Conservation (phyloP, 192 early-diverging fungal genomes). For the Dissophora ornata region DNA sequence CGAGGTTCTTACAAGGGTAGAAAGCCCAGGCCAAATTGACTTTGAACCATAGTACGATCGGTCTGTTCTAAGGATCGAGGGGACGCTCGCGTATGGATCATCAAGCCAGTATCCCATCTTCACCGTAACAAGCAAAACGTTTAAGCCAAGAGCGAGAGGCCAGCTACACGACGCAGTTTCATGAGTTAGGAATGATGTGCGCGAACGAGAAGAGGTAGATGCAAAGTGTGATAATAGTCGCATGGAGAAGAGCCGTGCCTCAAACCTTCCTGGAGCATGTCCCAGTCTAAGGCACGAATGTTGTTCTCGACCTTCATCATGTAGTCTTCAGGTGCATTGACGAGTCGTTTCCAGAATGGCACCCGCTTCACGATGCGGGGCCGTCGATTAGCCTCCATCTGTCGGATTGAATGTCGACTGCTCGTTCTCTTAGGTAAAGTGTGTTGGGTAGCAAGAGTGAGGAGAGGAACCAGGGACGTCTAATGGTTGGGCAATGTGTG, state of each 20-base stretch:
- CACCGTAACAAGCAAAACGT: conserved; percentile 27
- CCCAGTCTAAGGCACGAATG: conserved; percentile 47
- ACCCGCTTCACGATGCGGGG: conserved; percentile 30
- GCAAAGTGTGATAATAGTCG: neutral
- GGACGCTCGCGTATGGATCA: conserved; percentile 30
- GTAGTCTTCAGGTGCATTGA: conserved; percentile 34
- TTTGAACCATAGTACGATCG: conserved; percentile 13
- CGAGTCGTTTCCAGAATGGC: conserved; percentile 21
- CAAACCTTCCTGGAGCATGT: conserved; percentile 38
- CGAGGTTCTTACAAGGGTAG: conserved; percentile 8
- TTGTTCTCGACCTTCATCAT: conserved; percentile 28
- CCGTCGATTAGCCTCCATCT: conserved; percentile 31
- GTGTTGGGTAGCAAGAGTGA: neutral
- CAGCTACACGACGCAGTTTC: conserved; percentile 17
- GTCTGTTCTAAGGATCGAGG: conserved; percentile 26
- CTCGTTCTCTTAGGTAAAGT: neutral
- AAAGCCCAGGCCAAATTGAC: conserved; percentile 24
- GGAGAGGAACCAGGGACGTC: neutral
- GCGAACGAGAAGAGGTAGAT: neutral
- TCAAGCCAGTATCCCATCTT: conserved; percentile 54
- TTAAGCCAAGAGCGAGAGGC: conserved; percentile 38
- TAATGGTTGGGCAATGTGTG: too few species aligned
- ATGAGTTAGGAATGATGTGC: neutral
- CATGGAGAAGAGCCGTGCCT: conserved; percentile 10
- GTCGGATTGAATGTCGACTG: too few species aligned